Percentiles rank a stretch among this genome's conserved stretches.
phyloP scores from a whole-genome alignment of 2,329 filamentous ascomycete genomes.

The Cercospora brassicicola region DNA sequence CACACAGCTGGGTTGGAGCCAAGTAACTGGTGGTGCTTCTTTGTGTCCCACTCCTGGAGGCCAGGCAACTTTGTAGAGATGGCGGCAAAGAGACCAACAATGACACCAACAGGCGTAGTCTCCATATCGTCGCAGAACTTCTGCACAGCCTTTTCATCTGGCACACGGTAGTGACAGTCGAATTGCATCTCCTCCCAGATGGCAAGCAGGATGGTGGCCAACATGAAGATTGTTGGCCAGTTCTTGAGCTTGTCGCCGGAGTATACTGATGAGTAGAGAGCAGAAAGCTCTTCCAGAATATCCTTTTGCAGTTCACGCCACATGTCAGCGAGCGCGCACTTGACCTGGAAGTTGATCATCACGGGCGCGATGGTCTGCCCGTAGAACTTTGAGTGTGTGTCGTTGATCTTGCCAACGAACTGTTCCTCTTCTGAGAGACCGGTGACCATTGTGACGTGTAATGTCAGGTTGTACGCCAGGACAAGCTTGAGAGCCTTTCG shows the following conservation, averaged over 20 bases:
- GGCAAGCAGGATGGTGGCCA: slow-evolving; percentile 85
- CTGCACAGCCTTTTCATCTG: slow-evolving; percentile 77
- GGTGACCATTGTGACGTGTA: slow-evolving; percentile 93
- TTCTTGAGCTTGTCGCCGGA: slow-evolving; percentile 96
- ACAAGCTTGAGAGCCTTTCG: slow-evolving; percentile 94
- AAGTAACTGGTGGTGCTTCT: slow-evolving; percentile 84
- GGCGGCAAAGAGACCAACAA: slow-evolving; percentile 93
- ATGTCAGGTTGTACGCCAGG: slow-evolving; percentile 90
- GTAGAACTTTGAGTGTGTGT: slow-evolving; percentile 80
- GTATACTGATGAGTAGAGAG: slow-evolving; percentile 95
- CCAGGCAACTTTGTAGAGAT: slow-evolving; percentile 95
- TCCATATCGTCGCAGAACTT: slow-evolving; percentile 99
- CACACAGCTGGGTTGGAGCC: slow-evolving; percentile 91
- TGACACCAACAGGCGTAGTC: slow-evolving; percentile 89
- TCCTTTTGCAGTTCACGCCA: slow-evolving; percentile 98
- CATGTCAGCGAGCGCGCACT: slow-evolving; percentile 94
- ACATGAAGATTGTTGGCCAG: slow-evolving; percentile 98
- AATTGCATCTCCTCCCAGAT: slow-evolving; percentile 99
- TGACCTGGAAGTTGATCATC: slow-evolving; percentile 99
- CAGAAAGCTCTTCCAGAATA: slow-evolving; percentile 87
- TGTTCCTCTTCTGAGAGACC: slow-evolving; percentile 77
- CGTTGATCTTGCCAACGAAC: slow-evolving; percentile 79
- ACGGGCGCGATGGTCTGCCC: slow-evolving; percentile 91
- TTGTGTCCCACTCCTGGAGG: slow-evolving; percentile 91
- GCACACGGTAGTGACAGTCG: slow-evolving; percentile 92